Evolutionary conservation across 169 alveolate genomes (phyloP), one percentile per base, ranked within the genome.

Genomic region (Besnoitia besnoiti): DNA sequence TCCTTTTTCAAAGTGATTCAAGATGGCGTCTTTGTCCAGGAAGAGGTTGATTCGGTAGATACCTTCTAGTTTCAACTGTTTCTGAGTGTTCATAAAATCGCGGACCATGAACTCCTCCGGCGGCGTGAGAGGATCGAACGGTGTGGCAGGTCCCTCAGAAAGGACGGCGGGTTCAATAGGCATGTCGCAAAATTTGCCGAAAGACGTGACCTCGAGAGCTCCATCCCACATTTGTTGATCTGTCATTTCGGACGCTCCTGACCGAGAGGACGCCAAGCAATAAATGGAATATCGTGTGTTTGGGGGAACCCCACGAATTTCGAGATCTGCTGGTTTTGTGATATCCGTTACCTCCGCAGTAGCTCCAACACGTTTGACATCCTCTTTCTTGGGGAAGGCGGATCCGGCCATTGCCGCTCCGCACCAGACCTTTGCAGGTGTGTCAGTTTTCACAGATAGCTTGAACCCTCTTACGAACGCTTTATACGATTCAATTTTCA

Each of bases 131-230:
- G 96, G 96, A 55, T 95, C 96, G 89, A 95, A 95, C 37, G 95
- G 94, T 0, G 96, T 95, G 40, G 82, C 89, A 40, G 62, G 75
- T 40, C 93, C 95, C 35, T 76, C 90, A n/a, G 92, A 92, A 55
- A 89, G 88, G 47, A 67, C 93, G 24, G 94, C 76, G 19, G 96
- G 96, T 46, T 67, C 90, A 47, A 90, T 85, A 44, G 96, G 96
- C 76, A 95, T 95, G 75, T 95, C 96, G 49, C 96, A 95, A 77
- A 94, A 95, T 27, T 89, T 85, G 62, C 96, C 96, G 67, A 90
- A 95, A 12, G 96, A 95, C 51, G 96, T 89, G 49, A 94, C 95
- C 42, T 93, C 95, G 44, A 91, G 88, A 30, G 95, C 96, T 51
- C 92, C 85, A n/a, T 89, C 94, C 95, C 96, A 92, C 89, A 95